These are phyloP conservation scores for Trypanosoma avium DNA, from an alignment of 208 protist species.

Conservation along the genomic window DNA sequence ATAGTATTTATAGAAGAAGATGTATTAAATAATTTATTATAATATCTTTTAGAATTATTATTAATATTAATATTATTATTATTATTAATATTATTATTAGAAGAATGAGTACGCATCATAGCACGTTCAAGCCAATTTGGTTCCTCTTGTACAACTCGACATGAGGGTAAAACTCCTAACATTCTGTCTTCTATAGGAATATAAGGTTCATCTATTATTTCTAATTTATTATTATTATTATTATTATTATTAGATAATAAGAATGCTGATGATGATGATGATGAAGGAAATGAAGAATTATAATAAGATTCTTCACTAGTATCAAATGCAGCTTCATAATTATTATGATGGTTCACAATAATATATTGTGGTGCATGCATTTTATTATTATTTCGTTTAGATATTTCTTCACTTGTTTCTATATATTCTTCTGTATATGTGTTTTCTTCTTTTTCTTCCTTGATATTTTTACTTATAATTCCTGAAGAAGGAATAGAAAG, in stretches of 20 bases:
- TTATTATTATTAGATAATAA: not conserved
- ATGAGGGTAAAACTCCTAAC: slow-evolving; percentile 17
- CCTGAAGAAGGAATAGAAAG: not conserved
- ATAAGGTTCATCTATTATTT: slow-evolving; percentile 1
- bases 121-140: slow-evolving; percentile 31
- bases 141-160: slow-evolving; percentile 17
- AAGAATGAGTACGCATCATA: slow-evolving; percentile 10
- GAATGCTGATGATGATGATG: not conserved
- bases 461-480: not conserved
- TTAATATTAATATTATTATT: not conserved
- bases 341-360: too few species aligned
- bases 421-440: not conserved
- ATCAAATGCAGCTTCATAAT: too few species aligned
- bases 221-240: not conserved
- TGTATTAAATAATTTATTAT: not conserved
- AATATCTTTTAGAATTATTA: not conserved
- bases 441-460: not conserved
- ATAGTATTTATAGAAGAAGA: too few species aligned
- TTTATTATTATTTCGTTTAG: too few species aligned
- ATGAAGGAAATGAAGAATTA: not conserved
- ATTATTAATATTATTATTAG: not conserved
- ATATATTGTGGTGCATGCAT: too few species aligned
- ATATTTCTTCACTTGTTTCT: not conserved
- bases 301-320: too few species aligned
- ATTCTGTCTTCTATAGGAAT: not conserved